Percentiles rank a stretch among this genome's conserved stretches.
Evolutionary conservation across 2,329 filamentous ascomycete genomes (phyloP).

Genomic region (Lizonia empirigonia): DNA sequence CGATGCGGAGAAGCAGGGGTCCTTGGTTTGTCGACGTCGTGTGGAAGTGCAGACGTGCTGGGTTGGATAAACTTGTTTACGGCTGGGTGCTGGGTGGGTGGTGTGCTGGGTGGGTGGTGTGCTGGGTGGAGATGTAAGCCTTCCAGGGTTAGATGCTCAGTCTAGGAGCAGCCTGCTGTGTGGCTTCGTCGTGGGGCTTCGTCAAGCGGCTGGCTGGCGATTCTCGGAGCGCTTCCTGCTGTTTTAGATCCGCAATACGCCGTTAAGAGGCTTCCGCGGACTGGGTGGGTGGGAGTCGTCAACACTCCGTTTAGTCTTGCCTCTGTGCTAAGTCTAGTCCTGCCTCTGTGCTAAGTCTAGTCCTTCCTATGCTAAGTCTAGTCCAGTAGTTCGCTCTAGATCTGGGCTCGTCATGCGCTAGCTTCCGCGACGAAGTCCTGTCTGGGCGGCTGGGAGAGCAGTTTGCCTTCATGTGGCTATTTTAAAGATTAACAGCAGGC

Average conservation of each 20-base stretch:
- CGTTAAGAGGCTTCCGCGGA: not conserved
- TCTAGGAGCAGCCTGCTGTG: too few species aligned
- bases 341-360: too few species aligned
- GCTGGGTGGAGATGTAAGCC: too few species aligned
- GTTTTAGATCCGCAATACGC: not conserved
- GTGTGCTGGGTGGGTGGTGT: too few species aligned
- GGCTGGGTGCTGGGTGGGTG: not conserved
- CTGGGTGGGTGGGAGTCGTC: not conserved
- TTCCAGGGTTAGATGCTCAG: too few species aligned
- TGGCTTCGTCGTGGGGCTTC: too few species aligned
- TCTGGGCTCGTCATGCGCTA: constrained; percentile 2
- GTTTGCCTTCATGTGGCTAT: constrained; percentile 4
- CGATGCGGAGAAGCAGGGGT: constrained; percentile 7
- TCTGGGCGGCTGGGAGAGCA: not conserved
- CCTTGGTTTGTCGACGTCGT: constrained; percentile 8
- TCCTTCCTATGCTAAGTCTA: constrained; percentile 1
- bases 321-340: not conserved
- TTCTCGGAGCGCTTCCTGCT: too few species aligned
- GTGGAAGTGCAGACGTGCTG: not conserved
- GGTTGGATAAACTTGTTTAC: constrained; percentile 3
- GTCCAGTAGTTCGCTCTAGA: not conserved
- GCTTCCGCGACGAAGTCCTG: not conserved
- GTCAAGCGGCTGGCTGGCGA: too few species aligned
- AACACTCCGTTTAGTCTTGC: not conserved
- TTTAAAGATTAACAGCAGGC: constrained; percentile 6